Evolutionary conservation across 768 basidiomycete genomes (phyloP).

Genomic region (Mycena amicta): DNA sequence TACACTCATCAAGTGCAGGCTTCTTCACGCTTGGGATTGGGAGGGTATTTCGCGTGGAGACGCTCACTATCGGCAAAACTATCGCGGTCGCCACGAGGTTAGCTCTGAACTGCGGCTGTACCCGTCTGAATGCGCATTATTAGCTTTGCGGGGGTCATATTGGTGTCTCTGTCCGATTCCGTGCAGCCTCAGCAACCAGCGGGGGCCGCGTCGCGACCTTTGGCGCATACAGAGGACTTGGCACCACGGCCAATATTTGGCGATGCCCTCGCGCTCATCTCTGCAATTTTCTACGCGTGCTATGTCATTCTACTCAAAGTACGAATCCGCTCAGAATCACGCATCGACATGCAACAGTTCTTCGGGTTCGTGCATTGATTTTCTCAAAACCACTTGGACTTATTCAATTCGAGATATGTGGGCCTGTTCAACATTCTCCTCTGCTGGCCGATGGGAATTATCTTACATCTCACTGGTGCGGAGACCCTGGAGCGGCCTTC

Average conservation of each 20-base stretch:
- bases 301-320: constrained; percentile 92
- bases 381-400: too few species aligned
- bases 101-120: constrained; percentile 14
- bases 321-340: constrained; percentile 75
- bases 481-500: constrained; percentile 78
- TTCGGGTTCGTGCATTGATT: constrained; percentile 69
- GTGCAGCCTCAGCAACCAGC: constrained; percentile 28
- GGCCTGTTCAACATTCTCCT: constrained; percentile 81
- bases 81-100: constrained; percentile 81
- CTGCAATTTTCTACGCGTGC: constrained; percentile 83
- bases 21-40: constrained; percentile 93
- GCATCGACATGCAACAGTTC: constrained; percentile 92
- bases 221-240: constrained; percentile 21
- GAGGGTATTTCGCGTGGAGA: constrained; percentile 79
- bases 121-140: constrained; percentile 6
- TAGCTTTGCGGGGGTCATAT: constrained; percentile 80
- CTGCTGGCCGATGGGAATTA: constrained; percentile 75
- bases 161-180: constrained; percentile 90
- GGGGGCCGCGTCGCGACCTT: constrained; percentile 14
- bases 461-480: constrained; percentile 71
- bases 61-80: constrained; percentile 70
- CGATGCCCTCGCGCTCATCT: constrained; percentile 82
- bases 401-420: constrained; percentile 39
- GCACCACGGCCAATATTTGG: constrained; percentile 59
- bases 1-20: constrained; percentile 47